A percentile compares a stretch with the other conserved stretches of the same genome.
Conservation (phyloP, 495 filamentous ascomycete species). For the Penicillium waksmanii region DNA sequence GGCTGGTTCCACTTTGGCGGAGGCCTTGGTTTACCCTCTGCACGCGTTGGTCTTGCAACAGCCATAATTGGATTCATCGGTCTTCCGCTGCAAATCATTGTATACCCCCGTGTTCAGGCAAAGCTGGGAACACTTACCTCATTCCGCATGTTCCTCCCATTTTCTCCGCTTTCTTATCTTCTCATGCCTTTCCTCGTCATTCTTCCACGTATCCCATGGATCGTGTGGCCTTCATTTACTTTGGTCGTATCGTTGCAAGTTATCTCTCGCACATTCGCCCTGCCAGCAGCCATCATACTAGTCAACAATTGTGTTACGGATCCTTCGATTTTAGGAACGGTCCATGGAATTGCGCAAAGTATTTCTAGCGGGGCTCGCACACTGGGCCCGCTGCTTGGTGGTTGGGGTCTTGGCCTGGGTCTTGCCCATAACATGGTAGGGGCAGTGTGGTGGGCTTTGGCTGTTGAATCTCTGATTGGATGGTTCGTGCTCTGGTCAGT, state of each 20-base stretch:
- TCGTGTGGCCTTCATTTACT: constrained; percentile 63
- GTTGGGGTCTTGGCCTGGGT: constrained; percentile 65
- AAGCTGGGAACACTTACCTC: constrained; percentile 64
- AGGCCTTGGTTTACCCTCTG: constrained; percentile 70
- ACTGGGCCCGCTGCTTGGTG: constrained; percentile 67
- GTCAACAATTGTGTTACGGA: constrained; percentile 71
- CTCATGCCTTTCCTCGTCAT: constrained; percentile 69
- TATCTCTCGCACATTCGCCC: constrained; percentile 69
- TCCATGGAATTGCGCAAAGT: constrained; percentile 72
- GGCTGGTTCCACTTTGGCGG: constrained; percentile 69
- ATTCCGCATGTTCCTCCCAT: constrained; percentile 59
- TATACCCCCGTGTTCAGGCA: constrained; percentile 66
- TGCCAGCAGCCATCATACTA: constrained; percentile 69
- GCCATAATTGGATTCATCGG: constrained; percentile 71
- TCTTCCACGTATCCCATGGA: constrained; percentile 48
- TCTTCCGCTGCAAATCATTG: constrained; percentile 67
- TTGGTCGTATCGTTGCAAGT: constrained; percentile 69
- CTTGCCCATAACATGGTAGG: constrained; percentile 68
- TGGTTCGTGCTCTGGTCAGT: constrained; percentile 55
- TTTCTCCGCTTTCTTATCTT: constrained; percentile 69
- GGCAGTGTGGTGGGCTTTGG: constrained; percentile 70
- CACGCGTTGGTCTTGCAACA: constrained; percentile 69
- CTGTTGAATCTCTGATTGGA: constrained; percentile 53
- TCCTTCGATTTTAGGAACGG: constrained; percentile 63
- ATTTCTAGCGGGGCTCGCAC: constrained; percentile 62